Evolutionary conservation across 768 basidiomycete genomes (phyloP).

Genomic region (Mycena belliarum): DNA sequence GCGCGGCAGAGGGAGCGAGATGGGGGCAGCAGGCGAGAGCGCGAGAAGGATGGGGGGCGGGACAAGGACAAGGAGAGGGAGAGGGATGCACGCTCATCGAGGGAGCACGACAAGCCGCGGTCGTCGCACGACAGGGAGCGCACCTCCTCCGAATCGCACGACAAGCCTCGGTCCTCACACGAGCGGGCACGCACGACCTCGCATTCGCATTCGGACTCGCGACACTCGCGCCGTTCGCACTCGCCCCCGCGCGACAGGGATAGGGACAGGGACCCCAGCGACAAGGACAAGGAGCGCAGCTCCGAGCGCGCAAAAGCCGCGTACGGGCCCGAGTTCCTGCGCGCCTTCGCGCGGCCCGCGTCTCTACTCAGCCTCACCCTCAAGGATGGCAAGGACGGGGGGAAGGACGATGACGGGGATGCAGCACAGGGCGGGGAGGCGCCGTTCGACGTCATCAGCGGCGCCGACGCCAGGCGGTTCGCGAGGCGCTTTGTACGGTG

Average conservation of each 20-base stretch:
- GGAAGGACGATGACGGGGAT: not conserved
- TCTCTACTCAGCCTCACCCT: not conserved
- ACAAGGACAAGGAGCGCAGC: not conserved
- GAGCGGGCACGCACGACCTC: no score
- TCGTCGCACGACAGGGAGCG: no score
- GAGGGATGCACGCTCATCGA: no score
- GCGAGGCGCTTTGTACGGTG: conserved; percentile 2
- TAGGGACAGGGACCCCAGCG: not conserved
- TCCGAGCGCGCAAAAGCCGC: not conserved
- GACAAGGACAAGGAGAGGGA: not conserved
- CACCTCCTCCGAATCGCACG: no score
- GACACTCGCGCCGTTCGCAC: no score
- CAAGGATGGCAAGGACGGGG: not conserved
- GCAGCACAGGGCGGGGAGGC: no score
- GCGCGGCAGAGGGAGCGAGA: no score
- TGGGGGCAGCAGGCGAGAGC: no score
- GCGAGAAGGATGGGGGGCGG: not conserved
- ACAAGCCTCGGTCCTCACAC: no score
- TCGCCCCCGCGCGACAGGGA: no score
- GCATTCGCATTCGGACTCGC: no score
- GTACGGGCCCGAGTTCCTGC: conserved; percentile 9
- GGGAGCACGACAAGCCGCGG: no score
- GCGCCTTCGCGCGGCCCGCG: not conserved
- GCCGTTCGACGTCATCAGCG: conserved; percentile 4
- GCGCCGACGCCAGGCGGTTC: conserved; percentile 1